Conservation (phyloP, 352 stramenopile genomes). For the Pythium aquatile region DNA sequence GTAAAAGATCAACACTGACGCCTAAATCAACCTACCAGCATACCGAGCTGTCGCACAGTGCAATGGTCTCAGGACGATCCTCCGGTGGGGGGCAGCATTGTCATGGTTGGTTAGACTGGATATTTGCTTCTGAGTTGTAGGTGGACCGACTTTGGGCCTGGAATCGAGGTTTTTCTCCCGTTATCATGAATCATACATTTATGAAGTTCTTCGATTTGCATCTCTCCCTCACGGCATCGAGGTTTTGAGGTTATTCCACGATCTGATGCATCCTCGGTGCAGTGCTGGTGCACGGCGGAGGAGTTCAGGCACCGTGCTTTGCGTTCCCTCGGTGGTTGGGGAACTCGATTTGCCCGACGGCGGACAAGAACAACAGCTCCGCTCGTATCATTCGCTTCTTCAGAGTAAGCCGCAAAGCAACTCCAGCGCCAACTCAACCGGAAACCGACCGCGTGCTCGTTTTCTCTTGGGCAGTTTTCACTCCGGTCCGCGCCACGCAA, state of each 20-base stretch:
- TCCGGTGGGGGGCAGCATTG: too few relatives aligned
- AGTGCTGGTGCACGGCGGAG: conserved; percentile 12
- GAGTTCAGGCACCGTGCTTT: conserved; percentile 25
- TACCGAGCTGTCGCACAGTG: background rate
- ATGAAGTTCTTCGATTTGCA: background rate
- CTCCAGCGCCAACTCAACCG: background rate
- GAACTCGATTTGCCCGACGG: conserved; percentile 8
- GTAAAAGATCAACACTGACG: too few relatives aligned
- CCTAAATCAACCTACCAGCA: too few relatives aligned
- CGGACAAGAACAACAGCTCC: too few relatives aligned
- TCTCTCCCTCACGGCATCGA: background rate
- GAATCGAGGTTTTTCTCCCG: background rate
- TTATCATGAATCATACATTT: background rate
- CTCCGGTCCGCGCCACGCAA: background rate
- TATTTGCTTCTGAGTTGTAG: background rate
- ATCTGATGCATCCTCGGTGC: background rate
- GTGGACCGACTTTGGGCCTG: background rate
- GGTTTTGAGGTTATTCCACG: conserved; percentile 26
- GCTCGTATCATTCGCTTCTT: background rate
- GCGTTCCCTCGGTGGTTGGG: conserved; percentile 24
- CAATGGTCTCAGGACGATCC: too few relatives aligned
- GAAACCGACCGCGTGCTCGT: background rate
- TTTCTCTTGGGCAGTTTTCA: background rate
- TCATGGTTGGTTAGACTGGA: background rate
- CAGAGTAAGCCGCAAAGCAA: background rate